Percentiles rank a stretch among this genome's conserved stretches.
Conservation (phyloP, 176 grass and related monocot genomes). For the Carex parvula region DNA sequence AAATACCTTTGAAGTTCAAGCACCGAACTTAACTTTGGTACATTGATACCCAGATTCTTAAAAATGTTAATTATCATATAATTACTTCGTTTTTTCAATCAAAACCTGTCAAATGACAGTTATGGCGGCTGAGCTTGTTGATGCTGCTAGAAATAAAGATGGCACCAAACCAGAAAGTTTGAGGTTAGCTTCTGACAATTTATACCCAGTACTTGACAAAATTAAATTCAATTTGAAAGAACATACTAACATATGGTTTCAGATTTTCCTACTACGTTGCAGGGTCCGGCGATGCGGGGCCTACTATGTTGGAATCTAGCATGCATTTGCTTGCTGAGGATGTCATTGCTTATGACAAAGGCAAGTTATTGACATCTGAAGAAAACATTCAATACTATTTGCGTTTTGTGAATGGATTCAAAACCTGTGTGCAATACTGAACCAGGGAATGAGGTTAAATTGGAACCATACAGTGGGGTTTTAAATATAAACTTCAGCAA, state of each 20-base stretch:
- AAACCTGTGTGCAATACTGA: background rate
- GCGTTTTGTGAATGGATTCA: background rate
- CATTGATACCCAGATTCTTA: background rate
- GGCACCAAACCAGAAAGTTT: conserved; percentile 63
- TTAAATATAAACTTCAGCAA: conserved; percentile 82
- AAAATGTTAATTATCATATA: background rate
- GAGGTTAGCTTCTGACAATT: conserved; percentile 57
- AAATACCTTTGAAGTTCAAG: background rate
- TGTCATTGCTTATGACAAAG: conserved; percentile 87
- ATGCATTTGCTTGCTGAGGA: conserved; percentile 84
- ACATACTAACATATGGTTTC: conserved; percentile 52
- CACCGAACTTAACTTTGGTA: background rate
- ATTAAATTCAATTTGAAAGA: background rate
- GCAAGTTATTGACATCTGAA: conserved; percentile 13
- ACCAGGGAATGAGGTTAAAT: conserved; percentile 73
- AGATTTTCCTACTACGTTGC: conserved; percentile 93
- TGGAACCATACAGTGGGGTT: conserved; percentile 79
- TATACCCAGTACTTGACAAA: background rate
- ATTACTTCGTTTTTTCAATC: background rate
- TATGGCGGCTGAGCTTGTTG: conserved; percentile 80
- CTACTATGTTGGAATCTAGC: conserved; percentile 71
- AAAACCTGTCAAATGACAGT: conserved; percentile 35
- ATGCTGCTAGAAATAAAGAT: conserved; percentile 46
- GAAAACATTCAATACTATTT: background rate
- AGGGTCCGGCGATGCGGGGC: conserved; percentile 84